phyloP scores from a whole-genome alignment of 2,329 filamentous ascomycete genomes.

The Colletotrichum nymphaeae region DNA sequence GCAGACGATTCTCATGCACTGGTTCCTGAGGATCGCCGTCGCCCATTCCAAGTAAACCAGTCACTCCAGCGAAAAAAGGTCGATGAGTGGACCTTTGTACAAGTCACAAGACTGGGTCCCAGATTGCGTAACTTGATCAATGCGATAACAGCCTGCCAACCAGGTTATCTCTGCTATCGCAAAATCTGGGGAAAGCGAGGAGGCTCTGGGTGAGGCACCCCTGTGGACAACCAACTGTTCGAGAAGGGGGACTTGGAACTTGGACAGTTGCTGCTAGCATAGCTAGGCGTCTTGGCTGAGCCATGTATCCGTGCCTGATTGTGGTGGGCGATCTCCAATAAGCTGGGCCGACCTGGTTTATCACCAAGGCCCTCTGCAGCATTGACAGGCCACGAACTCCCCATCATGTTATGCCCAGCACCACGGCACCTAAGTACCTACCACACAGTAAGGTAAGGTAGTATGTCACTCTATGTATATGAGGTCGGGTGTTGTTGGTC shows the following conservation, averaged over 20 bases:
- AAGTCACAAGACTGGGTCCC: constrained; percentile 25
- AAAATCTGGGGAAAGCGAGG: constrained; percentile 27
- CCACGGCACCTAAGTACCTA: too few species aligned
- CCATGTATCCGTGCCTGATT: not conserved
- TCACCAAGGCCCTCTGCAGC: not conserved
- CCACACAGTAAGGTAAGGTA: too few species aligned
- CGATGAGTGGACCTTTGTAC: constrained; percentile 24
- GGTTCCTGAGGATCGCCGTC: constrained; percentile 15
- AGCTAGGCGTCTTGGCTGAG: constrained; percentile 7
- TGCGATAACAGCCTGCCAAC: constrained; percentile 29
- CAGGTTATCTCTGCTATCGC: constrained; percentile 15
- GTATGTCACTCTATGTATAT: not conserved
- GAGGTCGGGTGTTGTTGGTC: not conserved
- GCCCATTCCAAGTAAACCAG: not conserved
- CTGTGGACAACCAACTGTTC: constrained; percentile 15
- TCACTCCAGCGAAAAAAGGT: not conserved
- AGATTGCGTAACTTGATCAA: constrained; percentile 31
- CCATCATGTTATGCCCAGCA: not conserved
- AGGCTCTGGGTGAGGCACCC: constrained; percentile 21
- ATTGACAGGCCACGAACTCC: constrained; percentile 2
- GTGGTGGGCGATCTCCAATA: not conserved
- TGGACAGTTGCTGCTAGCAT: not conserved
- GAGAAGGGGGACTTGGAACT: constrained; percentile 16
- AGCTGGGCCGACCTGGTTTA: not conserved
- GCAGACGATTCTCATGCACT: constrained; percentile 25